Percentiles rank a stretch among this genome's conserved stretches.
Conservation (phyloP, 1,284 basidiomycete genomes). For the Ceratobasidium papillatum region DNA sequence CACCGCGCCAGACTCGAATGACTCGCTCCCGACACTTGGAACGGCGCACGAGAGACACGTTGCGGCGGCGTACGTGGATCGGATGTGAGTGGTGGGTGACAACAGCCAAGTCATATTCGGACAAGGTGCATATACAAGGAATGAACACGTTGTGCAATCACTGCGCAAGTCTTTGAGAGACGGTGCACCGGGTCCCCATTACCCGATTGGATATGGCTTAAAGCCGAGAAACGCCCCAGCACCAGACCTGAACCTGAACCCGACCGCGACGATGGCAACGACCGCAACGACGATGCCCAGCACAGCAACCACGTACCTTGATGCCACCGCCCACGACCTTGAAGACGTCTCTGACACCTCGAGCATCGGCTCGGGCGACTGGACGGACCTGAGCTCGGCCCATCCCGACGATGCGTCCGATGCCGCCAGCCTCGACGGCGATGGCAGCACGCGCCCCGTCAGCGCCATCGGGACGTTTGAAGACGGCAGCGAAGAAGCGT, state of each 20-base stretch:
- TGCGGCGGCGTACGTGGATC: not conserved
- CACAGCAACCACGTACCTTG: not conserved
- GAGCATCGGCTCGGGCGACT: slow-evolving; percentile 31
- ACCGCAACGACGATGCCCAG: slow-evolving; percentile 3
- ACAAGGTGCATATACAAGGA: not conserved
- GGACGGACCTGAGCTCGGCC: slow-evolving; percentile 36
- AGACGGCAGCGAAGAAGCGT: slow-evolving; percentile 36
- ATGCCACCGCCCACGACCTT: not conserved
- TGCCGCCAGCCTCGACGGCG: slow-evolving; percentile 7
- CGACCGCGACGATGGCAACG: slow-evolving; percentile 12
- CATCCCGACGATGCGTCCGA: slow-evolving; percentile 33
- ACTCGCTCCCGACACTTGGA: slow-evolving; percentile 20
- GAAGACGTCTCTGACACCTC: slow-evolving; percentile 29
- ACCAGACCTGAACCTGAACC: slow-evolving; percentile 5
- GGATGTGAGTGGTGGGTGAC: not conserved
- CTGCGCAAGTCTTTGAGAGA: not conserved
- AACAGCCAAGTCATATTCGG: not conserved
- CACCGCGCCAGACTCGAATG: slow-evolving; percentile 16
- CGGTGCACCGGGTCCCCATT: slow-evolving; percentile 17
- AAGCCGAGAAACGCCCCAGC: slow-evolving; percentile 38
- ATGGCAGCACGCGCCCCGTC: not conserved
- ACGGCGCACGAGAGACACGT: not conserved
- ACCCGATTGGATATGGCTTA: not conserved
- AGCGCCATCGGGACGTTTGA: not conserved
- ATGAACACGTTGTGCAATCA: not conserved